A percentile compares a stretch with the other conserved stretches of the same genome.
phyloP scores from a whole-genome alignment of 495 filamentous ascomycete genomes.

The Saxophila tyrrhenica region DNA sequence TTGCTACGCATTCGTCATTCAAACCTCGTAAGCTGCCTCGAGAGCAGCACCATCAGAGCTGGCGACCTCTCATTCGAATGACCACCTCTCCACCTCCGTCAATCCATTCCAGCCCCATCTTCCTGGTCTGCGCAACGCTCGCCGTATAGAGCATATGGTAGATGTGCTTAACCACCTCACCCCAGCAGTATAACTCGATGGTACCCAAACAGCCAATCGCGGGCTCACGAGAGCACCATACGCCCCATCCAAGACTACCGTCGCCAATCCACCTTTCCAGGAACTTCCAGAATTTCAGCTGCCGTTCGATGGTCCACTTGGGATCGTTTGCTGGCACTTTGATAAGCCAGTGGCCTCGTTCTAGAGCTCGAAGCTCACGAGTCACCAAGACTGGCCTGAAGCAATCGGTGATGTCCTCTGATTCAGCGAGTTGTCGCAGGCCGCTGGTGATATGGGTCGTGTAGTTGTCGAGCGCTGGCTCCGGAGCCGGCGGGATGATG shows the following conservation, averaged over 20 bases:
- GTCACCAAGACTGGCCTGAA: conserved; percentile 10
- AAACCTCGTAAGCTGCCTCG: no score
- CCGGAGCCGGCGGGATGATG: conserved; percentile 9
- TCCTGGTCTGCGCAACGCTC: conserved; percentile 14
- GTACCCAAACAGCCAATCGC: conserved; percentile 4
- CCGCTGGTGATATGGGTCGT: conserved; percentile 10
- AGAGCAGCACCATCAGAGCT: no score
- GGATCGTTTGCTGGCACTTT: neutral
- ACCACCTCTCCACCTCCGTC: conserved; percentile 16
- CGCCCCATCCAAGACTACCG: conserved; percentile 18
- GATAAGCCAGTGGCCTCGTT: conserved; percentile 22
- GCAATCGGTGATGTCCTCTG: neutral
- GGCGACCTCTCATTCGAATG: conserved; percentile 18
- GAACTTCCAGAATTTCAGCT: conserved; percentile 18
- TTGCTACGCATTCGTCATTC: no score
- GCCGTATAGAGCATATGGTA: conserved; percentile 20
- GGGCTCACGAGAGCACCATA: conserved; percentile 17
- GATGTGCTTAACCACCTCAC: conserved; percentile 22
- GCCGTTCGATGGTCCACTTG: conserved; percentile 5
- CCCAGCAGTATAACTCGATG: conserved; percentile 23
- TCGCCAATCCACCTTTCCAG: conserved; percentile 5
- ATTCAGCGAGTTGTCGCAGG: conserved; percentile 5
- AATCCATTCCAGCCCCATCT: conserved; percentile 15
- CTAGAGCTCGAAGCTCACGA: conserved; percentile 10
- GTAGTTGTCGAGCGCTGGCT: neutral